Evolutionary conservation across 148 eudicot species (phyloP).

Genomic region (Persicaria tinctoria): DNA sequence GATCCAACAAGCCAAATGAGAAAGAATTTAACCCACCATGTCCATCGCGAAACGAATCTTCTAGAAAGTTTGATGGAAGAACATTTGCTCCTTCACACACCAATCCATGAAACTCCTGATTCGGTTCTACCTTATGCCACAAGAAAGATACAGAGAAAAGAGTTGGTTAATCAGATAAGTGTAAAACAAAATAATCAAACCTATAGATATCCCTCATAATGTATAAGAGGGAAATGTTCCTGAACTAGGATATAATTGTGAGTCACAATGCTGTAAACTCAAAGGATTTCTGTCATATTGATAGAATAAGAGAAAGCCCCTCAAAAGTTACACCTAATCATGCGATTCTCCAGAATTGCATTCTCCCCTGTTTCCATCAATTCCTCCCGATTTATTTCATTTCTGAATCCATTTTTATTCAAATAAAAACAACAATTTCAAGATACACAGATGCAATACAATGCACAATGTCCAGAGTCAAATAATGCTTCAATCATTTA

Average conservation of each 20-base stretch:
- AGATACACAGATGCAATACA: not conserved
- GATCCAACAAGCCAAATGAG: slow-evolving; percentile 11
- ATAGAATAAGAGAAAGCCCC: too few species aligned
- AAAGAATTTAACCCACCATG: slow-evolving; percentile 48
- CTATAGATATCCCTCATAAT: not conserved
- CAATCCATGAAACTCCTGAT: slow-evolving; percentile 94
- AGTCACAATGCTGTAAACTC: not conserved
- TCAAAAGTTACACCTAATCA: too few species aligned
- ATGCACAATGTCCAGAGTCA: not conserved
- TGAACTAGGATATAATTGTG: not conserved
- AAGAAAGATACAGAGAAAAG: slow-evolving; percentile 11
- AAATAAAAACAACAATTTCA: not conserved
- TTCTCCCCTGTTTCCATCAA: too few species aligned
- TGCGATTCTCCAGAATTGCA: too few species aligned
- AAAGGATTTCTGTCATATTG: too few species aligned
- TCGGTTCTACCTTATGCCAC: slow-evolving; percentile 95
- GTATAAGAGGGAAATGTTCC: not conserved
- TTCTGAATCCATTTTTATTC: too few species aligned
- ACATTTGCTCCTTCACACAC: slow-evolving; percentile 99
- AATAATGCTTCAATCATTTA: slow-evolving; percentile 14
- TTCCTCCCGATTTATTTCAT: too few species aligned
- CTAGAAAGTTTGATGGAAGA: slow-evolving; percentile 84
- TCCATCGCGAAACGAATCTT: slow-evolving; percentile 95
- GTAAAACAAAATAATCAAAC: not conserved
- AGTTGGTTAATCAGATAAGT: not conserved